Conservation (phyloP, 2,329 filamentous ascomycete species). For the Parasarocladium wereldwijsianum region DNA sequence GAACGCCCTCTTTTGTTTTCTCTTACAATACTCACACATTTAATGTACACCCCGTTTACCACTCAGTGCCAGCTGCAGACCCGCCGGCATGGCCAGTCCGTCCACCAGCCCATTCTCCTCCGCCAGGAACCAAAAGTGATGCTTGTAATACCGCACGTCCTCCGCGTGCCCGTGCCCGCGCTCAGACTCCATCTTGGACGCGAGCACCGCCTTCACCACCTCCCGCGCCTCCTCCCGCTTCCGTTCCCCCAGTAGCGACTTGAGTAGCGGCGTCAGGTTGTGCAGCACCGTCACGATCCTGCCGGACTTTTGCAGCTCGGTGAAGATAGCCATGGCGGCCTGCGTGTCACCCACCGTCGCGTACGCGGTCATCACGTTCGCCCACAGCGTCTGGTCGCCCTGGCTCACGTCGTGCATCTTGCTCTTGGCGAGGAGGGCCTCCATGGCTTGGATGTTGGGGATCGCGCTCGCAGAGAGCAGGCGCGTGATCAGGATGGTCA, state of each 20-base stretch:
- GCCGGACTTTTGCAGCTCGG: conserved; percentile 23
- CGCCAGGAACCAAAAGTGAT: conserved; percentile 35
- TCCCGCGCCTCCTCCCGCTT: conserved; percentile 14
- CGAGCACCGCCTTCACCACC: conserved; percentile 17
- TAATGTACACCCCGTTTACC: conserved; percentile 1
- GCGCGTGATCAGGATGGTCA: conserved; percentile 57
- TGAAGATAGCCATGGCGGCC: conserved; percentile 33
- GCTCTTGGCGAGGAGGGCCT: conserved; percentile 42
- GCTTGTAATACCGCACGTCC: conserved; percentile 25
- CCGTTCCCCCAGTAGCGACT: conserved; percentile 12
- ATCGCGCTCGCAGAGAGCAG: conserved; percentile 44
- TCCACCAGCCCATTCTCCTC: conserved; percentile 22
- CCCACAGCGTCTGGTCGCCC: conserved; percentile 54
- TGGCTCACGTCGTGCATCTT: conserved; percentile 24
- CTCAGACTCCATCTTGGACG: conserved; percentile 11
- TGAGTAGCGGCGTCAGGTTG: conserved; percentile 28
- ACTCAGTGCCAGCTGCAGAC: conserved; percentile 7
- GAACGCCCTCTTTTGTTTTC: background rate
- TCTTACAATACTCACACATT: too few species aligned
- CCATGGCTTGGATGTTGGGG: conserved; percentile 45
- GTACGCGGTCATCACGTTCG: conserved; percentile 55
- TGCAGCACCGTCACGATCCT: conserved; percentile 26
- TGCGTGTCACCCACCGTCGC: conserved; percentile 34
- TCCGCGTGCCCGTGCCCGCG: conserved; percentile 8
- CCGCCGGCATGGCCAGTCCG: conserved; percentile 9